Base-by-base conservation (phyloP, 2,329 filamentous ascomycete species). In the Epichloe hybrida region DNA sequence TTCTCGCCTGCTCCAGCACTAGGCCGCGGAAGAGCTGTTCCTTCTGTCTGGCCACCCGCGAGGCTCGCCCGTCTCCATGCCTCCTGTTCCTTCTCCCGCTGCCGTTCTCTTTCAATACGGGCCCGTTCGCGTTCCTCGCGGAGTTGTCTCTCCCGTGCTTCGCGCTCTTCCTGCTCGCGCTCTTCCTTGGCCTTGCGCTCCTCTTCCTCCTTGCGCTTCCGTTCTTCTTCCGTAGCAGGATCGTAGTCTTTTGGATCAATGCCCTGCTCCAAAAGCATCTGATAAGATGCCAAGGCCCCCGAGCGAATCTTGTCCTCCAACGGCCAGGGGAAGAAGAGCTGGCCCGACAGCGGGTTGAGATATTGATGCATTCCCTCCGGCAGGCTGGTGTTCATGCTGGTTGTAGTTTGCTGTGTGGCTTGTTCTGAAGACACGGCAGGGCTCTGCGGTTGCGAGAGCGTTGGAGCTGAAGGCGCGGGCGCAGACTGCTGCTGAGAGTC, bases 291-390 rank as follows among this genome's bases (percentile, higher is more conserved):
- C 41, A 94, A 71, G 2, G 81, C 81, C 37, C 88, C 86, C 15
- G 71, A 69, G 35, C 80, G 76, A 55, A 93, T 86, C 53, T 80
- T 76, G 35, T 83, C 79, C 55, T 87, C 81, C 31, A 72, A 72
- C 0, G 87, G 87, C 87, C 87, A 94, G 1, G 88, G 87, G 45
- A 81, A 75, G 69, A 89, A 94, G n/a, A 71, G 61, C 38, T 75
- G 70, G 9, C 76, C 73, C 8, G 73, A 73, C 17, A 75, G 65
- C 0, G 79, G 76, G 59, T 84, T 81, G 44, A 80, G 62, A 56
- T 72, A 73, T 49, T 69, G 68, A 48, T 66, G 69, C 53, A 77
- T 67, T 49, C 69, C 65, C 35, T 72, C 68, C 1, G 77, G 77
- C 1, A 81, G 69, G 4, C 63, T 68, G 1, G 71, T 73, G 48